phyloP scores from a whole-genome alignment of 108 stramenopile species.

The Stephanodiscus triporus region DNA sequence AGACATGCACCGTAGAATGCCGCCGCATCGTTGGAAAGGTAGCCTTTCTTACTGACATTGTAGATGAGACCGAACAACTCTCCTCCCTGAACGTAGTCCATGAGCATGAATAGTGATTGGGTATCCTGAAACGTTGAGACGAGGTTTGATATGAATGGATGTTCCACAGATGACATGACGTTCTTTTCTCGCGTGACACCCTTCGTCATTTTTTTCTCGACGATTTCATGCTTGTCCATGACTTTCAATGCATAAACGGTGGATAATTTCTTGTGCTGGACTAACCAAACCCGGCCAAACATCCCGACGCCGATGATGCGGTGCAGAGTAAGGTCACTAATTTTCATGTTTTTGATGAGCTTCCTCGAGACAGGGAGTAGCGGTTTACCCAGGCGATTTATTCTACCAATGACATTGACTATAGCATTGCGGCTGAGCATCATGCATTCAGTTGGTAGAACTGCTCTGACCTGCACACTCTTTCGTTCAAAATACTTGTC shows the following conservation, averaged over 20 bases:
- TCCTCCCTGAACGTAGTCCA: slow-evolving; percentile 83
- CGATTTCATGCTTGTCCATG: slow-evolving; percentile 71
- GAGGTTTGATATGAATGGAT: slow-evolving; percentile 78
- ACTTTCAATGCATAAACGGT: slow-evolving; percentile 64
- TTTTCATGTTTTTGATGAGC: slow-evolving; percentile 41
- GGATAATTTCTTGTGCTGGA: slow-evolving; percentile 28
- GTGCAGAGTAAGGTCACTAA: slow-evolving; percentile 50
- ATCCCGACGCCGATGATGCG: slow-evolving; percentile 87
- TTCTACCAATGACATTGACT: slow-evolving; percentile 38
- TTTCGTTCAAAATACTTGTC: slow-evolving; percentile 30
- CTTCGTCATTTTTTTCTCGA: slow-evolving; percentile 52
- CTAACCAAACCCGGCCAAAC: slow-evolving; percentile 92
- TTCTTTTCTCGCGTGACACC: slow-evolving; percentile 55
- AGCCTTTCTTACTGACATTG: slow-evolving; percentile 59
- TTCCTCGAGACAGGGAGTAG: slow-evolving; percentile 36
- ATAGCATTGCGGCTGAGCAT: slow-evolving; percentile 42
- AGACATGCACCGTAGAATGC: slow-evolving; percentile 69
- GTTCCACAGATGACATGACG: slow-evolving; percentile 52
- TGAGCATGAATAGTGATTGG: slow-evolving; percentile 70
- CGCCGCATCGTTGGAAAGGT: slow-evolving; percentile 59
- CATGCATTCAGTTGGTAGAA: slow-evolving; percentile 31
- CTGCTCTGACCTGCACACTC: slow-evolving; percentile 32
- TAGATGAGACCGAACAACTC: slow-evolving; percentile 77
- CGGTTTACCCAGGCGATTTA: slow-evolving; percentile 36
- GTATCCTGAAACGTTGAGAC: slow-evolving; percentile 67